Percentiles rank a stretch among this genome's conserved stretches.
These are phyloP conservation scores for Angomonas ambiguus DNA, from an alignment of 208 protist species.

Conservation along the genomic window DNA sequence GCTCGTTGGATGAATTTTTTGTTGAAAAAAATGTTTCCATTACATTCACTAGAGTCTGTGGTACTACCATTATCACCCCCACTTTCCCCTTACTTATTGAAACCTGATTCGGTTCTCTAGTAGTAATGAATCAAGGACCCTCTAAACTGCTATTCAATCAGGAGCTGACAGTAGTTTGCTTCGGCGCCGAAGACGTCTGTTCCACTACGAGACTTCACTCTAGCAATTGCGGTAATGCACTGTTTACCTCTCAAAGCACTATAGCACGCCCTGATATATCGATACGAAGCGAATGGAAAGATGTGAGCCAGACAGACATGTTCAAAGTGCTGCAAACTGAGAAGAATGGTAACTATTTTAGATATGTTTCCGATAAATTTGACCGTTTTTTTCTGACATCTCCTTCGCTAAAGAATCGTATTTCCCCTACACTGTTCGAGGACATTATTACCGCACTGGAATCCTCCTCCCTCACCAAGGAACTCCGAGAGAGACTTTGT, in stretches of 20 bases:
- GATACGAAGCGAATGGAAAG: not conserved
- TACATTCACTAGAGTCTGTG: too few relatives aligned
- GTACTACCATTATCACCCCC: too few relatives aligned
- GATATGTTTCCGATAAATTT: not conserved
- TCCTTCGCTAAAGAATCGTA: too few relatives aligned
- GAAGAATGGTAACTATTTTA: not conserved
- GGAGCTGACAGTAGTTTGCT: not conserved
- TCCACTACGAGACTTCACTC: not conserved
- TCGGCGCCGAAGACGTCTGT: not conserved
- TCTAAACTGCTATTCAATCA: conserved; percentile 3
- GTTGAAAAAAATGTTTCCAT: too few relatives aligned
- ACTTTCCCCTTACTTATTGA: not conserved
- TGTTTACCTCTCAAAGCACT: not conserved
- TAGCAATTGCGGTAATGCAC: not conserved
- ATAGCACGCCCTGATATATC: not conserved
- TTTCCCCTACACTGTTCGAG: conserved; percentile 23
- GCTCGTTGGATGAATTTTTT: too few relatives aligned
- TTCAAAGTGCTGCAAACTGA: not conserved
- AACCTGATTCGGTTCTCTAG: not conserved
- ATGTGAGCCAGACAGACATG: not conserved
- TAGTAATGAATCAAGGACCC: not conserved
- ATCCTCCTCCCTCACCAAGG: conserved; percentile 37
- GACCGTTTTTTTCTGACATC: not conserved
- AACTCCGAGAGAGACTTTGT: conserved; percentile 37
- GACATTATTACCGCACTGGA: conserved; percentile 66